Evolutionary conservation across 495 filamentous ascomycete species (phyloP), one percentile per base, ranked within the genome.

Genomic region (Rostrohypoxylon terebratum): DNA sequence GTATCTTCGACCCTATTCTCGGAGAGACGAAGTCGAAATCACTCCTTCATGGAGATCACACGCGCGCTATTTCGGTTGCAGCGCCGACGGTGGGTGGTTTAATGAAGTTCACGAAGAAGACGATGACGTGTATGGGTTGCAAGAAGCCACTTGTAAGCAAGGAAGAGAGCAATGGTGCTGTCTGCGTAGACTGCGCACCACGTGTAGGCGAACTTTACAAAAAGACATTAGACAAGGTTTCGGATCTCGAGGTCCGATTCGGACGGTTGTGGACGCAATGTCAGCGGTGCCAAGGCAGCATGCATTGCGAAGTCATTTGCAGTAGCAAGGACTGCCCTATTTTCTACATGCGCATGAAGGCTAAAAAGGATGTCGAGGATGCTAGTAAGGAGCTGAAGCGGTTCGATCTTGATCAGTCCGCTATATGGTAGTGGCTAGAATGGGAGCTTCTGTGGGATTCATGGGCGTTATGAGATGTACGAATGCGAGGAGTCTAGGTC

Each of bases 281-380:
- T 80, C 96, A 99, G 84, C 87, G 96, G 36, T 99, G 96, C 79
- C 96, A 99, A 82, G 96, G 95, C 13, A 97, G 93, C 78, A 89
- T 99, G 86, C 96, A 99, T 82, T 93, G 91, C 77, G 95, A 99
- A 82, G 96, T 99, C 21, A 98, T 99, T 71, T 99, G 96, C 84
- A 93, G 90, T 44, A 94, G 91, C 71, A 92, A 92, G 76, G 96
- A 99, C 82, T 99, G 96, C 77, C 96, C 96, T 3, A 99, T 99
- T 71, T 99, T 98, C 82, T 99, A 99, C 78, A 99, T 98, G 96
- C 91, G 96, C 4, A 99, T 99, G 96, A 99, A 99, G 84, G 94
- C 94, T 25, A 97, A 97, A 89, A 99, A 98, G 84, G 96, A 99
- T 79, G 89, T 98, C 47, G 94, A 98, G 80, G 96, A 99, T 83